phyloP scores from a whole-genome alignment of 108 stramenopile species.

The Nitzschia sp. region DNA sequence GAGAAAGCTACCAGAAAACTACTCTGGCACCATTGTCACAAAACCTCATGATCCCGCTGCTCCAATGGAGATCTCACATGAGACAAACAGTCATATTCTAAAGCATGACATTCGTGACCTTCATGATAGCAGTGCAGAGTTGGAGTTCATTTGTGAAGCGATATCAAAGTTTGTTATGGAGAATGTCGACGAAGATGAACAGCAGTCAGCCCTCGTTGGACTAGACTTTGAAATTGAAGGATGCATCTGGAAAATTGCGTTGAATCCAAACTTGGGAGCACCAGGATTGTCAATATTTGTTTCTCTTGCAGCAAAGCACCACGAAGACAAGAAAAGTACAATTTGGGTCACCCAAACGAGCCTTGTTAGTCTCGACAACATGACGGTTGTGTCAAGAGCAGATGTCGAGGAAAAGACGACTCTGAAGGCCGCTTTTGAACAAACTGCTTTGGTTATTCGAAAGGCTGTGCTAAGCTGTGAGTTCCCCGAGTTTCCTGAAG shows the following conservation, averaged over 20 bases:
- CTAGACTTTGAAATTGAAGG: constrained; percentile 37
- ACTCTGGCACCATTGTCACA: not conserved
- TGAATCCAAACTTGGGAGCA: constrained; percentile 21
- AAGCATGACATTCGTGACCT: constrained; percentile 7
- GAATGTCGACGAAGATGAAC: constrained; percentile 21
- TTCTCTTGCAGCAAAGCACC: constrained; percentile 9
- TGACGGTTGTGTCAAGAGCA: not conserved
- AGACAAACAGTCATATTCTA: constrained; percentile 32
- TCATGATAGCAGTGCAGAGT: constrained; percentile 11
- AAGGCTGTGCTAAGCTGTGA: constrained; percentile 63
- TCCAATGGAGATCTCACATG: constrained; percentile 6
- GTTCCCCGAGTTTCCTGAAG: constrained; percentile 78
- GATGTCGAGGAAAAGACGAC: constrained; percentile 16
- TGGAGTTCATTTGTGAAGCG: constrained; percentile 32
- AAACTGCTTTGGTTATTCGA: constrained; percentile 41
- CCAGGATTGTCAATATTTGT: constrained; percentile 25
- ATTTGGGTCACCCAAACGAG: constrained; percentile 27
- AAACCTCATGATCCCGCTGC: not conserved
- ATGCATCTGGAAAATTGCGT: constrained; percentile 31
- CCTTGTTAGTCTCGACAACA: constrained; percentile 17
- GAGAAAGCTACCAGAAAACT: constrained; percentile 7
- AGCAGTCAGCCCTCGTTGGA: constrained; percentile 17
- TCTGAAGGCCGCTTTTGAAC: constrained; percentile 39
- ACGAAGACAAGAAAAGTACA: not conserved
- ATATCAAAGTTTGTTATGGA: constrained; percentile 24